Percentiles rank a stretch among this genome's conserved stretches.
Conservation (phyloP, 495 filamentous ascomycete genomes). For the Parachaetomium inaequale region DNA sequence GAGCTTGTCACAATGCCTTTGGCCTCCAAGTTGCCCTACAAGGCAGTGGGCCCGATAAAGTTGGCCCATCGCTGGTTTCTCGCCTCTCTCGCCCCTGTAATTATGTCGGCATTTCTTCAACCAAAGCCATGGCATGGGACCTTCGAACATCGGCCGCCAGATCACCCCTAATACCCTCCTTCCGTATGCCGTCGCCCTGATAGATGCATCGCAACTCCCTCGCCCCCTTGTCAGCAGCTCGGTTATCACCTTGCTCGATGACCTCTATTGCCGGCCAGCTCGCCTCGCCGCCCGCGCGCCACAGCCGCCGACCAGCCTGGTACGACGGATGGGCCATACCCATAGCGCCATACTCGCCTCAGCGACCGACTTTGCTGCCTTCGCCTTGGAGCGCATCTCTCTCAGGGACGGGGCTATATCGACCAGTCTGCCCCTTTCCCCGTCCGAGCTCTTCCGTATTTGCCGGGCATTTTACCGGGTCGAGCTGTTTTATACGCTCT, state of each 20-base stretch:
- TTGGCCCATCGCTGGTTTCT: background rate
- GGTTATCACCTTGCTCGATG: background rate
- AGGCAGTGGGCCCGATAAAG: background rate
- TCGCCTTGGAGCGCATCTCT: background rate
- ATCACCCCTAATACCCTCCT: background rate
- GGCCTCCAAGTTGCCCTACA: background rate
- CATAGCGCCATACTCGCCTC: background rate
- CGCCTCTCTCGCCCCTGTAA: background rate
- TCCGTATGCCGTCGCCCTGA: background rate
- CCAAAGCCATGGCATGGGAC: background rate
- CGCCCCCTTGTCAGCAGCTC: background rate
- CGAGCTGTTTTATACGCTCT: slow-evolving; percentile 2
- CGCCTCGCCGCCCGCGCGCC: background rate
- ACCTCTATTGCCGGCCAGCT: background rate
- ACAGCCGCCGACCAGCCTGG: background rate
- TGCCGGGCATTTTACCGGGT: background rate
- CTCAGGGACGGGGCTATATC: background rate
- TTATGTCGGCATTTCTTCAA: background rate
- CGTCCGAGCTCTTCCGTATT: background rate
- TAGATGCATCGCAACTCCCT: background rate
- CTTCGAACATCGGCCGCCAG: background rate
- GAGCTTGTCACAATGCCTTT: background rate
- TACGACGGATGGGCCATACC: background rate
- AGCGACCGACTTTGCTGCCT: background rate
- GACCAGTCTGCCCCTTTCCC: background rate